A percentile compares a stretch with the other conserved stretches of the same genome.
Evolutionary conservation across 1,284 basidiomycete genomes (phyloP).

Genomic region (Moniliophthora roreri): DNA sequence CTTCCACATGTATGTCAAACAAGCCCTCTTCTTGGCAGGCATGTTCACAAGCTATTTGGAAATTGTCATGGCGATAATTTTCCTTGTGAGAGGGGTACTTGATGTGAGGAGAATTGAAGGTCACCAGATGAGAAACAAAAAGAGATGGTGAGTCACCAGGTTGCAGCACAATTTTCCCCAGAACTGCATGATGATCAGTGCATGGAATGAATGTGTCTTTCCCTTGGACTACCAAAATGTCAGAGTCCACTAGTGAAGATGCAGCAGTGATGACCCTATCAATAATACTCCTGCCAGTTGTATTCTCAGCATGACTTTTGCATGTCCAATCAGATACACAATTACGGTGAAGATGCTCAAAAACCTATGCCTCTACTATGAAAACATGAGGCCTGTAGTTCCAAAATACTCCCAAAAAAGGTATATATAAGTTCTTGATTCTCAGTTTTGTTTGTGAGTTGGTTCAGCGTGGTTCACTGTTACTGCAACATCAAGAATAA

Average conservation of each 20-base stretch:
- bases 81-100: neutral
- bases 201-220: constrained; percentile 11
- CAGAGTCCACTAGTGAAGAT: neutral
- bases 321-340: constrained; percentile 12
- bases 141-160: neutral
- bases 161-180: constrained; percentile 3
- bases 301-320: neutral
- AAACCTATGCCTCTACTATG: constrained; percentile 8
- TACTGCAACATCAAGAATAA: no score
- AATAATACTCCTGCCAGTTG: constrained; percentile 12
- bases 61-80: neutral
- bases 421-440: no score
- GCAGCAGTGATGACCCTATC: constrained; percentile 9
- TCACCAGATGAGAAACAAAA: neutral
- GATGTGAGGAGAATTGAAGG: neutral
- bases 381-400: no score
- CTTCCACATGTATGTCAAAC: neutral
- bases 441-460: no score
- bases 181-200: constrained; percentile 14
- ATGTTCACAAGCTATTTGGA: neutral
- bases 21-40: neutral
- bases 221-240: constrained; percentile 4
- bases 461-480: no score
- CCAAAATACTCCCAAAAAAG: no score
- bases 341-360: constrained; percentile 9